Evolutionary conservation across 2,329 filamentous ascomycete species (phyloP).

Genomic region (Sporothrix schenckii): DNA sequence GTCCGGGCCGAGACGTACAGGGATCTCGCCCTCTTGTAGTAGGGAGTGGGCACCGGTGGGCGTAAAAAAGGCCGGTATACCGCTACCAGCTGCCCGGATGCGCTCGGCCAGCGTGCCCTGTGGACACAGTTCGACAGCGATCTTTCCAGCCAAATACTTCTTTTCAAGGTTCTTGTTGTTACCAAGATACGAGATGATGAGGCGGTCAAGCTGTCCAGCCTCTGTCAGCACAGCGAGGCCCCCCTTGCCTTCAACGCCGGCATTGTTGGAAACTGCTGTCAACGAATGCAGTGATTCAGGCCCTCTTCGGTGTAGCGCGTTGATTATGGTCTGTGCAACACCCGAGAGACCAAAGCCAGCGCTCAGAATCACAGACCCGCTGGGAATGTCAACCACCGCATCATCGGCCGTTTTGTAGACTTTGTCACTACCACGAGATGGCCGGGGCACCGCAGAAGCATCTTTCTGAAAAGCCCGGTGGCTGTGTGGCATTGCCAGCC

Average conservation of each 20-base stretch:
- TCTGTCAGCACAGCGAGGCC: conserved; percentile 70
- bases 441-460: neutral
- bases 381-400: conserved; percentile 75
- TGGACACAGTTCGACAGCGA: conserved; percentile 74
- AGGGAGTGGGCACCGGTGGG: conserved; percentile 49
- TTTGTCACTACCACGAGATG: conserved; percentile 49
- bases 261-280: conserved; percentile 19
- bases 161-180: conserved; percentile 67
- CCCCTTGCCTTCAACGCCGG: conserved; percentile 44
- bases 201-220: conserved; percentile 69
- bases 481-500: neutral
- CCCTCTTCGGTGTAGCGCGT: conserved; percentile 48
- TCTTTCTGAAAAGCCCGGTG: neutral
- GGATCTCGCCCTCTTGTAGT: conserved; percentile 42
- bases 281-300: conserved; percentile 6
- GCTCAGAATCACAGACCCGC: conserved; percentile 72
- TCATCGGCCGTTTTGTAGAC: conserved; percentile 68
- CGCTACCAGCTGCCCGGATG: conserved; percentile 71
- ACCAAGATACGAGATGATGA: conserved; percentile 75
- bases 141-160: conserved; percentile 72
- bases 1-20: conserved; percentile 61
- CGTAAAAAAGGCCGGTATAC: conserved; percentile 80
- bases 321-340: conserved; percentile 73
- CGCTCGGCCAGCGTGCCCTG: conserved; percentile 76
- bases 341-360: conserved; percentile 84